Evolutionary conservation across 768 basidiomycete genomes (phyloP), one percentile per base, ranked within the genome.

Genomic region (Glaciozyma martinii): DNA sequence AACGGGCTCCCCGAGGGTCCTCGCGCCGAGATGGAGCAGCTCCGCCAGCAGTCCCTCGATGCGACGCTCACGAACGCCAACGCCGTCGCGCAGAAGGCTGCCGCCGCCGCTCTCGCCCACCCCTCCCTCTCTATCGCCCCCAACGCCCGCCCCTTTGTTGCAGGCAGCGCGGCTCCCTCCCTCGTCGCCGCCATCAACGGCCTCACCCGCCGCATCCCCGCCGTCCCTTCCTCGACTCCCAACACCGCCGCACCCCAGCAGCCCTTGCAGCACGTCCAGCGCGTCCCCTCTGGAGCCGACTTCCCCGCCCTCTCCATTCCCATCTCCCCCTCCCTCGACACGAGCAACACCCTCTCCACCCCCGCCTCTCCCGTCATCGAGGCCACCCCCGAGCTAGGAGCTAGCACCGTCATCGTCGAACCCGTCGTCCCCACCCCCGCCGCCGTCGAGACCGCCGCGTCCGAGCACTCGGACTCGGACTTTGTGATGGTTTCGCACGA

Each of bases 141-240:
- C 32, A 44, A 54, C 19, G 57, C 53, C 25, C 59, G 53, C 30
- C 65, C 65, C 4, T 21, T 21, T 19, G 47, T 49, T 13, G 47
- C 23, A 49, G 61, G 61, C 21, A 62, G 62, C 3, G 59, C 61
- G 27, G 60, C 65, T 8, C 65, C 68, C 19, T 61, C 65, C 15
- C 65, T 70, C 59, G 68, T 70, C 52, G 68, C 65, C n/a, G 68
- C 68, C 5, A 70, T 70, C 62, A 58, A 70, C 46, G 68, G 65
- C 27, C 47, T 70, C 16, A 70, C 68, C 9, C 65, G 65, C 23
- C 61, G 53, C 9, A 66, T 70, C 56, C 68, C 68, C 19, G 61
- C 61, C 15, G 64, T 44, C 27, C 46, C 12, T 32, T 13, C 13
- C 23, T 6, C 46, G 19, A 25, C 66, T 15, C n/a, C 42, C 53